Conservation (phyloP, 164 flowering plant species). For the Aristolochia californica region DNA sequence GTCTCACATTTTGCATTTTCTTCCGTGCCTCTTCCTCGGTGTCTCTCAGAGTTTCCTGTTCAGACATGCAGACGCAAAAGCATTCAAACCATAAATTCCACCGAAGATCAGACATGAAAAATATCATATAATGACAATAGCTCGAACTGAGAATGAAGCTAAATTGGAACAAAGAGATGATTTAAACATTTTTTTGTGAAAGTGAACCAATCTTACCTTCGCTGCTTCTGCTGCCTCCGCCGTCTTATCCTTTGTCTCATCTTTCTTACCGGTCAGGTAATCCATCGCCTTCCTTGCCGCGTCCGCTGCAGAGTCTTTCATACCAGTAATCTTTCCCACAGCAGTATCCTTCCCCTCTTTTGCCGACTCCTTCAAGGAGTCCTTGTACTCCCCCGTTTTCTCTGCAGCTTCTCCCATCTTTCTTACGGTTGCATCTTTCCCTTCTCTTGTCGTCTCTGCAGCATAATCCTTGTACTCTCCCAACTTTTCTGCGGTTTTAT, state of each 20-base stretch:
- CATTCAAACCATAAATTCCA: too few relatives aligned
- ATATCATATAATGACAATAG: too few relatives aligned
- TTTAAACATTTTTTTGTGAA: constrained; percentile 1
- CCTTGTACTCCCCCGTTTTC: constrained; percentile 27
- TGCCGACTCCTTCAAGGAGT: constrained; percentile 31
- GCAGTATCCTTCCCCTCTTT: constrained; percentile 30
- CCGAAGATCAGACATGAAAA: too few relatives aligned
- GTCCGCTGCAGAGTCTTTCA: constrained; percentile 24
- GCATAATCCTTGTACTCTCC: constrained; percentile 22
- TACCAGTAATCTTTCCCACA: constrained; percentile 11
- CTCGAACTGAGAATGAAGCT: too few relatives aligned
- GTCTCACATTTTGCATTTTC: constrained; percentile 41
- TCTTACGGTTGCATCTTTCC: constrained; percentile 12
- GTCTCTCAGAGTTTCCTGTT: constrained; percentile 37
- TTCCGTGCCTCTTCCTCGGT: constrained; percentile 34
- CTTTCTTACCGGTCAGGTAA: constrained; percentile 49
- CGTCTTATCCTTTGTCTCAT: constrained; percentile 24
- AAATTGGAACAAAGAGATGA: too few relatives aligned
- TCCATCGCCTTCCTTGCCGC: constrained; percentile 55
- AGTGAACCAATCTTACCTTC: neutral
- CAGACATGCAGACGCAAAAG: too few relatives aligned
- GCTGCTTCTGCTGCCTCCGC: neutral
- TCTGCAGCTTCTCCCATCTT: constrained; percentile 6
- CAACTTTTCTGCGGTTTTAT: constrained; percentile 19
- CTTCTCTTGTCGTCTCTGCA: constrained; percentile 10